These are phyloP conservation scores for Hyaloperonospora arabidopsidis DNA, from an alignment of 352 stramenopile genomes.

Conservation along the genomic window DNA sequence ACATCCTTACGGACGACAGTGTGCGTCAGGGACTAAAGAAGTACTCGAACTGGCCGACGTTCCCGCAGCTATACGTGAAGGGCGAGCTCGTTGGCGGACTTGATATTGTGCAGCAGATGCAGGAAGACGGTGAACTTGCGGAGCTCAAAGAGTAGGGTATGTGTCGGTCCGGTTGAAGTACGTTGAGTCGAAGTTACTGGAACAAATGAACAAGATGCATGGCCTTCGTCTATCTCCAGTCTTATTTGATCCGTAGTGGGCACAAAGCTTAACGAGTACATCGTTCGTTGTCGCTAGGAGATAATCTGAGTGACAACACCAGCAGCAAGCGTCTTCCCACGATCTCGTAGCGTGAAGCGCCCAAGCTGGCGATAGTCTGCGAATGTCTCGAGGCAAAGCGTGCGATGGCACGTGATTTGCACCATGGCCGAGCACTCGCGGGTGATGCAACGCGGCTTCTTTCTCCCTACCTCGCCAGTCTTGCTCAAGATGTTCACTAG, in stretches of 20 bases:
- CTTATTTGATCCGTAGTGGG: slow-evolving; percentile 14
- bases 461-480: slow-evolving; percentile 70
- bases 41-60: slow-evolving; percentile 98
- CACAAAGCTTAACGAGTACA: slow-evolving; percentile 2
- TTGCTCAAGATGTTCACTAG: slow-evolving; percentile 70
- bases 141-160: slow-evolving; percentile 60
- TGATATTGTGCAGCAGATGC: slow-evolving; percentile 96
- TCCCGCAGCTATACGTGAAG: slow-evolving; percentile 95
- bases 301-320: slow-evolving; percentile 82
- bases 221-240: background rate
- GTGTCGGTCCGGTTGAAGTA: no score
- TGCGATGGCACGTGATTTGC: slow-evolving; percentile 69
- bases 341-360: slow-evolving; percentile 77
- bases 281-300: slow-evolving; percentile 25
- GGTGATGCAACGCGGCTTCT: slow-evolving; percentile 81
- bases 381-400: slow-evolving; percentile 78
- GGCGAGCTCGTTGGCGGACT: slow-evolving; percentile 96
- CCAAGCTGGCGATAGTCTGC: slow-evolving; percentile 72
- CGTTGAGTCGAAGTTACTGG: background rate
- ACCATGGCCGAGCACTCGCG: slow-evolving; percentile 76
- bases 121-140: slow-evolving; percentile 80
- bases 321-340: slow-evolving; percentile 72
- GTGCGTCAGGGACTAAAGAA: slow-evolving; percentile 95
- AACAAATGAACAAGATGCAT: background rate
- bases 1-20: slow-evolving; percentile 95